These are phyloP conservation scores for Annulohypoxylon moriforme DNA, from an alignment of 495 filamentous ascomycete genomes.

Conservation along the genomic window DNA sequence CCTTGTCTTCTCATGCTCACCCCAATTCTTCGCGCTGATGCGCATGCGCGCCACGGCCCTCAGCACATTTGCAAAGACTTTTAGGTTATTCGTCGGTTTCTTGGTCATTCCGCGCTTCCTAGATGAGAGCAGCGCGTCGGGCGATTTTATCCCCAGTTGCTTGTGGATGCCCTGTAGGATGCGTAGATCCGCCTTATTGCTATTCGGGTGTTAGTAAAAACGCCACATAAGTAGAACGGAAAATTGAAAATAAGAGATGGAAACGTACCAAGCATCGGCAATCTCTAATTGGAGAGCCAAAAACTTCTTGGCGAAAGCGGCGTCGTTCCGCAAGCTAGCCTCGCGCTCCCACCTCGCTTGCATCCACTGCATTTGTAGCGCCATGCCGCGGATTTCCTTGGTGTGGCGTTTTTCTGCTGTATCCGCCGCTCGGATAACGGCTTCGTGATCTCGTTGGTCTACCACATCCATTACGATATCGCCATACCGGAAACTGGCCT, in stretches of 20 bases:
- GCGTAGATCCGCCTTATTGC: conserved; percentile 90
- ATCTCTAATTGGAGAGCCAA: conserved; percentile 82
- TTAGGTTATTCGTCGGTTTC: conserved; percentile 44
- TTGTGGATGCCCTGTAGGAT: conserved; percentile 79
- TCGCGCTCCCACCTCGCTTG: conserved; percentile 81
- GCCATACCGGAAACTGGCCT: conserved; percentile 49
- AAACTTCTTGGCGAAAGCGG: conserved; percentile 83
- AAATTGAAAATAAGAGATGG: conserved; percentile 23
- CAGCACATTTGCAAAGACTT: conserved; percentile 48
- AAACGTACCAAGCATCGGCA: conserved; percentile 85
- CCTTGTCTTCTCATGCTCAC: conserved; percentile 52
- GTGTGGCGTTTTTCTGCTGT: conserved; percentile 71
- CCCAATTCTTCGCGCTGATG: conserved; percentile 55
- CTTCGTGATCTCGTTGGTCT: conserved; percentile 50
- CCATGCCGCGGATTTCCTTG: conserved; percentile 84
- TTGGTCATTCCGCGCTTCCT: conserved; percentile 25
- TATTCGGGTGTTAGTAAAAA: conserved; percentile 52
- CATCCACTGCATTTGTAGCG: conserved; percentile 90
- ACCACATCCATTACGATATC: conserved; percentile 51
- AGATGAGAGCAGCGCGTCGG: conserved; percentile 37
- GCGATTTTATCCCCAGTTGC: conserved; percentile 53
- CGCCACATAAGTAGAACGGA: conserved; percentile 13
- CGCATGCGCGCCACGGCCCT: conserved; percentile 57
- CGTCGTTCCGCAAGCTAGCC: conserved; percentile 77
- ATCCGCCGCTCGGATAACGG: conserved; percentile 63